A percentile compares a stretch with the other conserved stretches of the same genome.
Conservation (phyloP, 768 basidiomycete species). For the Mycena olivaceomarginata region DNA sequence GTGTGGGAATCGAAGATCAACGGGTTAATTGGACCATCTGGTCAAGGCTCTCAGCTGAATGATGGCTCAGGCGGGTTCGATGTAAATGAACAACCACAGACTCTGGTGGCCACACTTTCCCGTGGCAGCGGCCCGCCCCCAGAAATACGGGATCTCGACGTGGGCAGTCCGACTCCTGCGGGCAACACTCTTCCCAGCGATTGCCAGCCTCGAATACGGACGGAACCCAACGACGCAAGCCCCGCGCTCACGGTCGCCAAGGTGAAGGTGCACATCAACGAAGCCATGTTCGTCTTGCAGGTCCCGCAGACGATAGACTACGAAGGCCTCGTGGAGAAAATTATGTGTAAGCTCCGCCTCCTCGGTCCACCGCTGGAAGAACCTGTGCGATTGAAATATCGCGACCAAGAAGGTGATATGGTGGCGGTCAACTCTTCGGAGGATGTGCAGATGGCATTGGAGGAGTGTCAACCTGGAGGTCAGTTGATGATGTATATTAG, state of each 20-base stretch:
- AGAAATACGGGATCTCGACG: no score
- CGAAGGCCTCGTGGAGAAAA: conserved; percentile 88
- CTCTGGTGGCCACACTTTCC: no score
- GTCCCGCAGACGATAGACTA: conserved; percentile 88
- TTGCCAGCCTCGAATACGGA: neutral
- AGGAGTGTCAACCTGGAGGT: conserved; percentile 63
- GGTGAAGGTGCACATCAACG: conserved; percentile 95
- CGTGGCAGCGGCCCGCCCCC: no score
- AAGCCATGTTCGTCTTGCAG: conserved; percentile 96
- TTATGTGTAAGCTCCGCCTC: conserved; percentile 93
- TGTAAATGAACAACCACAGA: neutral
- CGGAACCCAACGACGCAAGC: neutral
- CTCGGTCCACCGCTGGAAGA: conserved; percentile 85
- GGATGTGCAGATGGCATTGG: conserved; percentile 95
- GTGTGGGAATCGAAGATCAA: conserved; percentile 96
- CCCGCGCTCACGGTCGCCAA: conserved; percentile 58
- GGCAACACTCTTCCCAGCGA: neutral
- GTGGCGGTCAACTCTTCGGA: conserved; percentile 91
- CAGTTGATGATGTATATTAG: neutral
- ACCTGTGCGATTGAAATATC: conserved; percentile 89
- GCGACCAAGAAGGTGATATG: conserved; percentile 94
- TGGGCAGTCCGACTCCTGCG: neutral
- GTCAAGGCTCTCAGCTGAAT: neutral
- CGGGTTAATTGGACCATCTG: conserved; percentile 82
- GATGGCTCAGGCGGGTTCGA: neutral